A percentile compares a stretch with the other conserved stretches of the same genome.
These are phyloP conservation scores for Nicotiana undulata DNA, from an alignment of 257 asterid species.

Conservation along the genomic window DNA sequence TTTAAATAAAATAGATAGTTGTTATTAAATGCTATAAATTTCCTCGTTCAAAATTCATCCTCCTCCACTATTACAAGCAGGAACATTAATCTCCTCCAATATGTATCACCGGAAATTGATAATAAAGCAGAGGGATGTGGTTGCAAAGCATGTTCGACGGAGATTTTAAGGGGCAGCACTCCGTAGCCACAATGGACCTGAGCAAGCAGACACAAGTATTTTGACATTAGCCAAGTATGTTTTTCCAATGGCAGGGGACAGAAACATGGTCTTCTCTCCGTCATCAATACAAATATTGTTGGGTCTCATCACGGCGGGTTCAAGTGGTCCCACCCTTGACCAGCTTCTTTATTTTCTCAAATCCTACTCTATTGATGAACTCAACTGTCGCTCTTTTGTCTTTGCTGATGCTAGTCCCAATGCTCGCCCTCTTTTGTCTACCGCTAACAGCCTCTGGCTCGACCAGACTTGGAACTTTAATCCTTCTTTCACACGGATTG, in stretches of 20 bases:
- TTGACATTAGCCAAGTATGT: slow-evolving; percentile 14
- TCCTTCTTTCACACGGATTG: slow-evolving; percentile 22
- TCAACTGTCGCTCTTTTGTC: slow-evolving; percentile 15
- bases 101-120: too few species aligned
- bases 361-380: slow-evolving; percentile 15
- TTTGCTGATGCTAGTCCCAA: slow-evolving; percentile 27
- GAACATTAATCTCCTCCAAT: too few species aligned
- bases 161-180: too few species aligned
- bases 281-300: slow-evolving; percentile 26
- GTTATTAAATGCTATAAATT: too few species aligned
- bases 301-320: slow-evolving; percentile 29
- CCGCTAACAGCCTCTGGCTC: slow-evolving; percentile 31
- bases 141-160: too few species aligned
- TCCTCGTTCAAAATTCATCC: too few species aligned
- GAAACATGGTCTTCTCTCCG: slow-evolving; percentile 33
- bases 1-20: too few species aligned
- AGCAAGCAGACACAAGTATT: too few species aligned
- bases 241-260: slow-evolving; percentile 1
- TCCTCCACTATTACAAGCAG: too few species aligned
- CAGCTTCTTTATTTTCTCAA: slow-evolving; percentile 32
- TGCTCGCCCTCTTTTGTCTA: slow-evolving; percentile 30
- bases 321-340: slow-evolving; percentile 21
- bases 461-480: slow-evolving; percentile 31
- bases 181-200: too few species aligned
- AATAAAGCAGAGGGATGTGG: too few species aligned